Base-by-base conservation (phyloP, 1,284 basidiomycete species). In the Chalciporus sp. region DNA sequence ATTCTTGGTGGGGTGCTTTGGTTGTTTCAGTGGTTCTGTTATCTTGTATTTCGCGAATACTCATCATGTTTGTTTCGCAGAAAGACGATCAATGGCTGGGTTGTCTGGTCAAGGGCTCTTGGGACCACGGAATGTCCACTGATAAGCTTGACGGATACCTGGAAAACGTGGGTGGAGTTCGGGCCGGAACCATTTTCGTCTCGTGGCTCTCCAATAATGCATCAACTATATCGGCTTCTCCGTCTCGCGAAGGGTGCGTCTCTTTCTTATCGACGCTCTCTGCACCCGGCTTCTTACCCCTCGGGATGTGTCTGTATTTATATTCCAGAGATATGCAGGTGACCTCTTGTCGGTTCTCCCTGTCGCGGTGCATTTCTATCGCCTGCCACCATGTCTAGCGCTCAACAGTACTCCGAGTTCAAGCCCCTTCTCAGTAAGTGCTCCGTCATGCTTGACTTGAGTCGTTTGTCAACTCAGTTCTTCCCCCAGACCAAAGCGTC, bases 401-500 rank as follows among this genome's bases (percentile, higher is more conserved):
- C 49, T 7, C 64, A 51, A 31, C 42, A 29, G 10, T 68, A 64
- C 31, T 62, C 64, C 14, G 63, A 64, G 43, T 64, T 68, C 44
- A 66, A 48, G 48, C 62, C 65, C 39, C 50, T 67, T 31, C 52
- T 64, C 8, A 40, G 63, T 68, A 29, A 8, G 64, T 57, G 19
- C n/a, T 2, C 10, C n/a, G 19, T 19, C 27, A 17, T 31, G 14
- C 35, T 27, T 45, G 23, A 20, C 17, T 19, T 27, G 9, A 4
- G 16, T 23, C 20, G 3, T 14, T 19, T 29, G 16, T 46, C 40
- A 49, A 16, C 11, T 44, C 29, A 2, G 40, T 8, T 45, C 16
- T 29, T 39, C 14, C 9, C n/a, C n/a, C 31, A 78, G 78, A 59
- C 27, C 68, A 78, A 60, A 75, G 78, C 52, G 76, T 79, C 10